These are phyloP conservation scores for Schwanniomyces yamadae DNA, from an alignment of 805 yeast genomes.

Conservation along the genomic window DNA sequence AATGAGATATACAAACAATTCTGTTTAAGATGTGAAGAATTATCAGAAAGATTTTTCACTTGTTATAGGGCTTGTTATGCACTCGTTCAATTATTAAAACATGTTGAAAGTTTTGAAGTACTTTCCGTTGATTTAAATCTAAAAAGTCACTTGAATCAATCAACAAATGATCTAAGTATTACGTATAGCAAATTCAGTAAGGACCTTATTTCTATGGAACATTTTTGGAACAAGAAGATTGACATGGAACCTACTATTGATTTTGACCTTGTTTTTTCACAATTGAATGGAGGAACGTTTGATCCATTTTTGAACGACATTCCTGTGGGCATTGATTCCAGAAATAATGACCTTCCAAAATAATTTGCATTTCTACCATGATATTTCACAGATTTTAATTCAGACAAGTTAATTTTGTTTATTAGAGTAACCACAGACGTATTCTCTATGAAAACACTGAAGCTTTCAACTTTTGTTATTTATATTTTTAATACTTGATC, in stretches of 20 bases:
- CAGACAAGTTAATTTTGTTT: too few species aligned
- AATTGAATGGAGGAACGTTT: not conserved
- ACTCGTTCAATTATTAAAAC: not conserved
- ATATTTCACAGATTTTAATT: too few species aligned
- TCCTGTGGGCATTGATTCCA: too few species aligned
- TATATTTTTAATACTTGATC: too few species aligned
- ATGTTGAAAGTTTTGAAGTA: not conserved
- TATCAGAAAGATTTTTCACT: not conserved
- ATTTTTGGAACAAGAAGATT: constrained; percentile 1
- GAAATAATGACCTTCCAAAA: too few species aligned
- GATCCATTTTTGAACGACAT: constrained; percentile 2
- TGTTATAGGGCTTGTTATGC: constrained; percentile 2
- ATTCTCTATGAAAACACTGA: too few species aligned
- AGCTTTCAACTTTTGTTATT: too few species aligned
- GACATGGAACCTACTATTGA: not conserved
- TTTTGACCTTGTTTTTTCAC: not conserved
- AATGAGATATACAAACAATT: constrained; percentile 1
- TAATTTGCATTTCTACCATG: too few species aligned
- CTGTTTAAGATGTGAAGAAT: not conserved
- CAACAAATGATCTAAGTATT: not conserved
- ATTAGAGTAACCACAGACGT: too few species aligned
- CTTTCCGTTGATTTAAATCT: not conserved
- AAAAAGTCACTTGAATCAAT: not conserved
- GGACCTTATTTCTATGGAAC: not conserved
- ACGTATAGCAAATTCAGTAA: not conserved